A percentile compares a stretch with the other conserved stretches of the same genome.
These are phyloP conservation scores for Medicago lupulina DNA, from an alignment of 306 rosid genomes.

Conservation along the genomic window DNA sequence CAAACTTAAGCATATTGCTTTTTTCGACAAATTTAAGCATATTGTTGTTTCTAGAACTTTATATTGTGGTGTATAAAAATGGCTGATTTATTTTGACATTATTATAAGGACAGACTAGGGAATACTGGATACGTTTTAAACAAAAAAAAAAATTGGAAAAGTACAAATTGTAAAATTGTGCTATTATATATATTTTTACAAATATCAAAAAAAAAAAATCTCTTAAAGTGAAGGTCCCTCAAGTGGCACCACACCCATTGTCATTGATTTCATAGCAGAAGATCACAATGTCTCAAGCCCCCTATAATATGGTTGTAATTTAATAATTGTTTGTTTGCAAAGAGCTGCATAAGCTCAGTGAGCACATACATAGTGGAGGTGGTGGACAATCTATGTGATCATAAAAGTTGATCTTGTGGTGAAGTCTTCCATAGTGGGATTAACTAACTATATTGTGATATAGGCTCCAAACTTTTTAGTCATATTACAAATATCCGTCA, in stretches of 20 bases:
- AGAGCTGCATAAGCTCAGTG: not conserved
- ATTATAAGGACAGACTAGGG: not conserved
- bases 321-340: not conserved
- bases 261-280: not conserved
- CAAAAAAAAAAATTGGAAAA: too few species aligned
- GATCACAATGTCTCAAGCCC: not conserved
- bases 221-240: too few species aligned
- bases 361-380: not conserved
- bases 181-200: too few species aligned
- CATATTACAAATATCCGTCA: not conserved
- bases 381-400: slow-evolving; percentile 1
- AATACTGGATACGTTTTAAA: not conserved
- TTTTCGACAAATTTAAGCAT: too few species aligned
- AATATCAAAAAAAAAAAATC: too few species aligned
- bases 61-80: slow-evolving; percentile 19
- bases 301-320: not conserved
- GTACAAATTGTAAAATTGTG: not conserved
- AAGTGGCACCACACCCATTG: not conserved
- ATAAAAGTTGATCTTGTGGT: not conserved
- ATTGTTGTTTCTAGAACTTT: not conserved
- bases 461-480: too few species aligned
- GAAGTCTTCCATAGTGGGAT: slow-evolving; percentile 4
- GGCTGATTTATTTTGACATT: not conserved
- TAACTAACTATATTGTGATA: not conserved
- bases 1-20: not conserved